Evolutionary conservation across 164 flowering plant species (phyloP), one percentile per base, ranked within the genome.

Genomic region (Kingdonia uniflora): DNA sequence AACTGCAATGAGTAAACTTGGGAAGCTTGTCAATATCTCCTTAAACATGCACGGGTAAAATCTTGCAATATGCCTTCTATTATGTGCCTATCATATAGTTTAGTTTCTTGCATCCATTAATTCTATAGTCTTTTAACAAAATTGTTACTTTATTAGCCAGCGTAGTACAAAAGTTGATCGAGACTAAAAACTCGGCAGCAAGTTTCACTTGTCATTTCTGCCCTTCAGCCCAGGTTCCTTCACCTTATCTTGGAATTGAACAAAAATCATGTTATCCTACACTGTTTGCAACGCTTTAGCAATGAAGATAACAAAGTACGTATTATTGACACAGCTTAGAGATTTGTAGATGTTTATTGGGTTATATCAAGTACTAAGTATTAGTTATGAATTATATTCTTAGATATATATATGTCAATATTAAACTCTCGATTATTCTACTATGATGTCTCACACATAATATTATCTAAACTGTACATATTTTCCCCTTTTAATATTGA

Each of bases 161-260:
- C 83, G 98, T 0, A 83, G 90, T 92, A 5, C 96, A 92, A 72
- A 92, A 78, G 69, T 50, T 92, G 69, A 74, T 92, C 22, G 84
- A 76, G 68, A 79, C 78, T 51, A 25, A 80, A 66, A 54, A 77
- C 82, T 6, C 63, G 66, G 63, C 60, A 81, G 59, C 84, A 85
- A 65, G 76, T 82, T 57, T 70, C 69, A 0, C 19, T 66, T 10
- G 74, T 84, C 37, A 60, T 66, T 19, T 60, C 71, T 1, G 81
- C 87, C 1, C 80, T 87, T 47, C 71, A 80, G 67, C 82, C 80
- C 19, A 87, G 89, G 2, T 67, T 85, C 45, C 80, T 85, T 65
- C 64, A 62, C 48, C 79, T 92, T 33, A 75, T 79, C 13, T 85
- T 79, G 59, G 92, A 87, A 61, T 58, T 72, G 20, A 85, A 92